phyloP scores from a whole-genome alignment of 805 yeast genomes.

The Saturnispora serradocipensis region DNA sequence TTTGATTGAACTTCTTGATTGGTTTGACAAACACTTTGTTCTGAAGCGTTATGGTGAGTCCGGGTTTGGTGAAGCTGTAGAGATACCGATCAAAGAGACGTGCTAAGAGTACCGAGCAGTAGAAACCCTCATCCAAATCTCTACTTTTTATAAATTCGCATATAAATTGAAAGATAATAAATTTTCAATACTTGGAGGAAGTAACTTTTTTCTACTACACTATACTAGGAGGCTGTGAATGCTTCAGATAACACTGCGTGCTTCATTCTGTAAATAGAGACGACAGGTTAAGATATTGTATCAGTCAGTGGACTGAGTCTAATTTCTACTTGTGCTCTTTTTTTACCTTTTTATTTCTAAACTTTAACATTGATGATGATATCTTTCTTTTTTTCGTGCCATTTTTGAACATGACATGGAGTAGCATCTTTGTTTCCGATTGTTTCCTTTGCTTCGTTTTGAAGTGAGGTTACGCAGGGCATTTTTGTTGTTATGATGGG shows the following conservation, averaged over 20 bases:
- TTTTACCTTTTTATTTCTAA: slow-evolving; percentile 4
- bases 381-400: slow-evolving; percentile 25
- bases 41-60: slow-evolving; percentile 58
- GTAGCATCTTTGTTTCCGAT: slow-evolving; percentile 13
- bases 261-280: not conserved
- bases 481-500: slow-evolving; percentile 46
- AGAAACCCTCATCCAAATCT: not conserved
- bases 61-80: slow-evolving; percentile 50
- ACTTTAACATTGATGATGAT: slow-evolving; percentile 22
- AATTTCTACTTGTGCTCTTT: not conserved
- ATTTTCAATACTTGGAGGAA: not conserved
- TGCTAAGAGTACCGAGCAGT: not conserved
- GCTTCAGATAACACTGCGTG: not conserved
- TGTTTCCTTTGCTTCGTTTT: slow-evolving; percentile 25
- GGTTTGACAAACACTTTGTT: slow-evolving; percentile 66
- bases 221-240: not conserved
- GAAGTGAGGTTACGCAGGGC: slow-evolving; percentile 38
- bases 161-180: not conserved
- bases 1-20: slow-evolving; percentile 63
- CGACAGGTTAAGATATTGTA: not conserved
- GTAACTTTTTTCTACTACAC: not conserved
- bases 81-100: slow-evolving; percentile 17
- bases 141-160: not conserved
- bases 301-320: not conserved
- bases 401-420: slow-evolving; percentile 21